These are phyloP conservation scores for Acer campestre DNA, from an alignment of 345 rosid species.

Conservation along the genomic window DNA sequence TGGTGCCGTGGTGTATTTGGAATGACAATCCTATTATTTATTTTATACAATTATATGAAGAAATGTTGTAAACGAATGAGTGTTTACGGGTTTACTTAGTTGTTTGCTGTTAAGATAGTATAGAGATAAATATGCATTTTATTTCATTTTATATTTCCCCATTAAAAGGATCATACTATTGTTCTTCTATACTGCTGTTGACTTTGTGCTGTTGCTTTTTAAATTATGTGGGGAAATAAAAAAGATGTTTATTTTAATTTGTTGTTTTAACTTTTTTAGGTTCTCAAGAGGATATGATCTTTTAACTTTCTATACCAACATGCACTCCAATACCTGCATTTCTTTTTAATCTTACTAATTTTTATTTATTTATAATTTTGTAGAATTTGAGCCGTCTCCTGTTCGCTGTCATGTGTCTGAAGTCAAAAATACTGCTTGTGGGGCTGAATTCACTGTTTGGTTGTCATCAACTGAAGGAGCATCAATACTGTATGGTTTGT, in stretches of 20 bases:
- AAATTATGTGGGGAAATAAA: background rate
- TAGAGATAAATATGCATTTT: background rate
- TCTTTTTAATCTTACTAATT: constrained; percentile 1
- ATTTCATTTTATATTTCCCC: background rate
- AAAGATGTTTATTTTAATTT: background rate
- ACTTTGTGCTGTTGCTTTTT: background rate
- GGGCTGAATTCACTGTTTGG: constrained; percentile 96
- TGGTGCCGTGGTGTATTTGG: background rate
- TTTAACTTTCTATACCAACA: background rate
- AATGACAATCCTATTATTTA: background rate
- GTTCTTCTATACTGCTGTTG: background rate
- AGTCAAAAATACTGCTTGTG: constrained; percentile 79
- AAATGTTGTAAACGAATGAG: background rate
- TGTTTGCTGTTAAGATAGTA: background rate
- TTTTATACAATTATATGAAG: background rate
- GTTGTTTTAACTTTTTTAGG: background rate
- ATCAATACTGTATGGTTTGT: constrained; percentile 87
- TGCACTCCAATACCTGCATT: background rate
- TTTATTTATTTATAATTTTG: constrained; percentile 28
- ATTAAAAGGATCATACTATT: background rate
- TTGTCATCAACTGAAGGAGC: constrained; percentile 86
- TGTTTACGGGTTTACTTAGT: background rate
- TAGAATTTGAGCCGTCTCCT: constrained; percentile 78
- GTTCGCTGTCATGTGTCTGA: constrained; percentile 78
- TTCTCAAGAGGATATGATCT: background rate